phyloP scores from a whole-genome alignment of 2,329 filamentous ascomycete genomes.

The Lecanicillium sp. region DNA sequence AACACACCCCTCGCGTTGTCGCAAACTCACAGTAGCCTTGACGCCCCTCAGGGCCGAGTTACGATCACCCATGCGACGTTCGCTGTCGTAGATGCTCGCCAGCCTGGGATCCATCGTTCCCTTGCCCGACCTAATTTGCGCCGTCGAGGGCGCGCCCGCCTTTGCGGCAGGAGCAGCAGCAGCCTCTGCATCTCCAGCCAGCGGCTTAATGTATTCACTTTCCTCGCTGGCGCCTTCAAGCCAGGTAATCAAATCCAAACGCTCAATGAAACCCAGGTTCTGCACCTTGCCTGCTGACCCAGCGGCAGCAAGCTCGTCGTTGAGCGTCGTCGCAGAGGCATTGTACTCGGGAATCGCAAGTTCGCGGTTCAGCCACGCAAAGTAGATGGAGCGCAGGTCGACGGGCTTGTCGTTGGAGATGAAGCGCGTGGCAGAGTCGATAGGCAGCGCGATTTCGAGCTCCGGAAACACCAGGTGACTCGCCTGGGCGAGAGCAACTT shows the following conservation, averaged over 20 bases:
- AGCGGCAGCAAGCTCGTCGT: constrained; percentile 61
- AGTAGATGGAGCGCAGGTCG: constrained; percentile 90
- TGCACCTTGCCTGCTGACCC: constrained; percentile 62
- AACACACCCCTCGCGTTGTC: neutral
- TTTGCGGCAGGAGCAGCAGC: constrained; percentile 28
- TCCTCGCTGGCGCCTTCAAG: constrained; percentile 83
- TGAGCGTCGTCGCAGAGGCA: constrained; percentile 69
- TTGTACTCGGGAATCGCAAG: constrained; percentile 87
- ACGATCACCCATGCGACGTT: constrained; percentile 85
- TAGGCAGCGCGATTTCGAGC: constrained; percentile 52
- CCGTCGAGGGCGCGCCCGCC: constrained; percentile 25
- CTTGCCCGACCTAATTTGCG: constrained; percentile 48
- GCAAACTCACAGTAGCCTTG: constrained; percentile 69
- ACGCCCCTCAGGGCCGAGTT: constrained; percentile 81
- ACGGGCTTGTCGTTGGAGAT: constrained; percentile 66
- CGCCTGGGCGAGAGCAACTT: constrained; percentile 64
- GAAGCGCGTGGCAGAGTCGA: constrained; percentile 76
- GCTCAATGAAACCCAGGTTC: constrained; percentile 86
- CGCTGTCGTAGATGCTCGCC: constrained; percentile 81
- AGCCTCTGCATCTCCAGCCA: constrained; percentile 55
- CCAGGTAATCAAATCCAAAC: constrained; percentile 87
- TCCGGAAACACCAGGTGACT: constrained; percentile 69
- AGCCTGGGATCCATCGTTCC: constrained; percentile 70
- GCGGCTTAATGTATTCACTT: constrained; percentile 83
- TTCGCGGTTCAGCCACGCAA: constrained; percentile 92